A percentile compares a stretch with the other conserved stretches of the same genome.
phyloP scores from a whole-genome alignment of 108 stramenopile genomes.

The Cyclotella baltica region DNA sequence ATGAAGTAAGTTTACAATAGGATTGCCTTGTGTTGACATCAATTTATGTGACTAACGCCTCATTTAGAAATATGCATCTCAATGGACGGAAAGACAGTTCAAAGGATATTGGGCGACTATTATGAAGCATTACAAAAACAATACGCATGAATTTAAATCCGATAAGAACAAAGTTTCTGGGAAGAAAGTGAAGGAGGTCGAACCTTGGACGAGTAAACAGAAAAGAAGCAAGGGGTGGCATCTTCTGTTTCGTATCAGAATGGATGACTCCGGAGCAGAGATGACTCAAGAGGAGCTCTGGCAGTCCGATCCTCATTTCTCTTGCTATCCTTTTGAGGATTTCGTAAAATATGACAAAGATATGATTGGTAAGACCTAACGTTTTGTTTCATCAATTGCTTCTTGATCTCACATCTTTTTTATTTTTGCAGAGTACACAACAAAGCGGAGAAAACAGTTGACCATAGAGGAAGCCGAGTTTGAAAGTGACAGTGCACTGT shows the following conservation, averaged over 20 bases:
- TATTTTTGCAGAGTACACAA: background rate
- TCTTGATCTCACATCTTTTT: background rate
- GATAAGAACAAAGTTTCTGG: background rate
- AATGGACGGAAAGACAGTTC: background rate
- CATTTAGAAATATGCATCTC: background rate
- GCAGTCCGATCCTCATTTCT: background rate
- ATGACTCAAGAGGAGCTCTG: constrained; percentile 4
- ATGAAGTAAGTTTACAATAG: background rate
- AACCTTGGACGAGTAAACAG: background rate
- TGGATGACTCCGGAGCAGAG: background rate
- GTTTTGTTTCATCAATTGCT: background rate
- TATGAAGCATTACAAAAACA: background rate
- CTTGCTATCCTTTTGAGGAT: background rate
- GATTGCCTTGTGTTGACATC: background rate
- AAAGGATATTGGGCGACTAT: background rate
- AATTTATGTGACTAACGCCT: background rate
- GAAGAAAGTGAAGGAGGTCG: background rate
- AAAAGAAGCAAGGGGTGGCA: constrained; percentile 5
- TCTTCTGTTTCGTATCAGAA: background rate
- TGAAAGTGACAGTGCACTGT: background rate
- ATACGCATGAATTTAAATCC: background rate
- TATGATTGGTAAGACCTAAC: background rate
- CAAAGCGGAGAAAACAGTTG: background rate
- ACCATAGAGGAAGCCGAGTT: background rate
- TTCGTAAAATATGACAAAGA: background rate